phyloP scores from a whole-genome alignment of 2,329 filamentous ascomycete genomes.

The Fusarium sp. region DNA sequence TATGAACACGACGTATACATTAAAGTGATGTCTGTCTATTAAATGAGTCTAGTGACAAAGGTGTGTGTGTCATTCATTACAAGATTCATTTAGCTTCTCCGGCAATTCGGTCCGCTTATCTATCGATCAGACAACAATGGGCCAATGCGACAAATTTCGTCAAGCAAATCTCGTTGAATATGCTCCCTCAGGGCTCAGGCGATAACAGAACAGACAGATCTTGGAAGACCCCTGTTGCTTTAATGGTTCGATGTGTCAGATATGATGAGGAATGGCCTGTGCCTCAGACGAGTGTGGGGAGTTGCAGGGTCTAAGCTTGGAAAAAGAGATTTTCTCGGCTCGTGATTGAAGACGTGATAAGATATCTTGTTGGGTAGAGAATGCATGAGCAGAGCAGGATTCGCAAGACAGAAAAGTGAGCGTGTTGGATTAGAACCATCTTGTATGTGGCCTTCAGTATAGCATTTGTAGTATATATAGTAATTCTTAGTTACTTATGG shows the following conservation, averaged over 20 bases:
- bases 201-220: conserved; percentile 6
- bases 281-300: conserved; percentile 20
- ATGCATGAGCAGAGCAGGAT: neutral
- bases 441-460: conserved; percentile 26
- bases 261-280: conserved; percentile 21
- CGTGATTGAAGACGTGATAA: neutral
- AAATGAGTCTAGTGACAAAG: no score
- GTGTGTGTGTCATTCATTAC: neutral
- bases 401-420: neutral
- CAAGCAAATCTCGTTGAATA: conserved; percentile 2
- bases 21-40: neutral
- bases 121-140: conserved; percentile 13
- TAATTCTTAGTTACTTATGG: neutral
- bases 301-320: neutral
- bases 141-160: neutral
- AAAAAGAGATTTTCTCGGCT: neutral
- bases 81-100: neutral
- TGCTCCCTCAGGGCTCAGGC: no score
- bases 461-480: conserved; percentile 20
- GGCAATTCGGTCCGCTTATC: conserved; percentile 15
- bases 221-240: neutral
- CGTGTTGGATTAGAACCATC: conserved; percentile 21
- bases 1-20: conserved; percentile 17
- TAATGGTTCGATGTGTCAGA: conserved; percentile 15
- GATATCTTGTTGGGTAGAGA: neutral